Conservation (phyloP, 306 rosid species). For the Fragaria nilgerrensis region DNA sequence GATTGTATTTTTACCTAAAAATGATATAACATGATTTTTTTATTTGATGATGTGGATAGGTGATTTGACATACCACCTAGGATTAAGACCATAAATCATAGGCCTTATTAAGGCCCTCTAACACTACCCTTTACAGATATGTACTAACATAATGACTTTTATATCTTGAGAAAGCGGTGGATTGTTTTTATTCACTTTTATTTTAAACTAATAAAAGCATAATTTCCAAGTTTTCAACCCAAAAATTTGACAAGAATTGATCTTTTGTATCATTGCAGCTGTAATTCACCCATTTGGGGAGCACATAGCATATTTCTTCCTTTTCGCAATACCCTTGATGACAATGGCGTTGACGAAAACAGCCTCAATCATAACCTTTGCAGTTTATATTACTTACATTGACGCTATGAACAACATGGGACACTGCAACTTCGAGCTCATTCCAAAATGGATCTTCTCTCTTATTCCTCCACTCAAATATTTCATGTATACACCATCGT, state of each 20-base stretch:
- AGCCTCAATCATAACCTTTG: background rate
- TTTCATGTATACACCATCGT: constrained; percentile 65
- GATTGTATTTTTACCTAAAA: too few species aligned
- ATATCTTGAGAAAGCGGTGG: background rate
- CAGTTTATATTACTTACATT: constrained; percentile 39
- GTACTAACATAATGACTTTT: too few species aligned
- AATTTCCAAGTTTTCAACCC: background rate
- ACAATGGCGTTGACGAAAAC: constrained; percentile 11
- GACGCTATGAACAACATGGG: constrained; percentile 77
- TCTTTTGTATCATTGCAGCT: constrained; percentile 29
- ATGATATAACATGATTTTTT: too few species aligned
- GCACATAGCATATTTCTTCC: constrained; percentile 32
- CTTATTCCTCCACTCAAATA: constrained; percentile 55
- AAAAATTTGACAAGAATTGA: background rate
- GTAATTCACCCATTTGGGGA: constrained; percentile 53
- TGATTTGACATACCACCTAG: too few species aligned
- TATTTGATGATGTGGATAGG: too few species aligned
- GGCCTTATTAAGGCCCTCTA: too few species aligned
- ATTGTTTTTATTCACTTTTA: background rate
- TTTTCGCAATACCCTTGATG: constrained; percentile 37
- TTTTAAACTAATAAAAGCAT: background rate
- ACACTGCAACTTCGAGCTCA: constrained; percentile 61
- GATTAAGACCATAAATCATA: too few species aligned
- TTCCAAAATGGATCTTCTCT: constrained; percentile 42
- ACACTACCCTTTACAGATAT: too few species aligned